Base-by-base conservation (phyloP, 352 stramenopile genomes). In the Phytopythium sindhum region DNA sequence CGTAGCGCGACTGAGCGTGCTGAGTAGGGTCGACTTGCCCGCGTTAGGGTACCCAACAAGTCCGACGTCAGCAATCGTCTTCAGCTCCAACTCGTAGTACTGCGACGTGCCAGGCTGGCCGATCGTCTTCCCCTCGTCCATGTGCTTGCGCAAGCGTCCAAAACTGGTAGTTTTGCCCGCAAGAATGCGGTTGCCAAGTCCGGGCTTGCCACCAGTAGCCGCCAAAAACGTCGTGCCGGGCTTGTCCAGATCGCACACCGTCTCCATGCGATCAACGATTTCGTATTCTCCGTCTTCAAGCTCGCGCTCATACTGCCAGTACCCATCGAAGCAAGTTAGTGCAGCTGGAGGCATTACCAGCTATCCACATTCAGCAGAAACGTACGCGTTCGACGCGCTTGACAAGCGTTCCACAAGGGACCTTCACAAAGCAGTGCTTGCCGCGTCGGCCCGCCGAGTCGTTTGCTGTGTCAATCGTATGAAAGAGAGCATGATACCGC, bases 11-110 rank as follows among this genome's bases (percentile, higher is more conserved):
- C 90, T 98, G 60, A 99, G 81, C 24, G 94, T 89, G 35, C 90
- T 94, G 12, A 99, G 78, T 45, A 99, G 74, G 37, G 88, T 98
- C 17, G 84, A 98, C 77, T 99, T 99, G 65, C 98, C 98, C 1
- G 97, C 98, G 77, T 99, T 99, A 2, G 98, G 98, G 68, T 98
- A 99, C 24, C 98, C 98, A 4, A 99, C 97, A 4, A 99, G 84
- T 21, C 97, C 98, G 44, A 99, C 86, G 73, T 99, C 97, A 7
- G 98, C 98, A 65, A 99, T 98, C 10, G 96, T 89, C 82, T 99
- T 99, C 39, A 99, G 81, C 70, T 99, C 97, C n/a, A 99, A 66
- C 60, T 96, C 88, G 53, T 99, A 88, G 85, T 98, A 99, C 69
- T 97, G 79, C 58, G 95, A 91, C 6, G 90, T 88, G 11, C 98